Evolutionary conservation across 371 early-diverging fungal species (phyloP), one percentile per base, ranked within the genome.

Genomic region (Mycotypha africana): DNA sequence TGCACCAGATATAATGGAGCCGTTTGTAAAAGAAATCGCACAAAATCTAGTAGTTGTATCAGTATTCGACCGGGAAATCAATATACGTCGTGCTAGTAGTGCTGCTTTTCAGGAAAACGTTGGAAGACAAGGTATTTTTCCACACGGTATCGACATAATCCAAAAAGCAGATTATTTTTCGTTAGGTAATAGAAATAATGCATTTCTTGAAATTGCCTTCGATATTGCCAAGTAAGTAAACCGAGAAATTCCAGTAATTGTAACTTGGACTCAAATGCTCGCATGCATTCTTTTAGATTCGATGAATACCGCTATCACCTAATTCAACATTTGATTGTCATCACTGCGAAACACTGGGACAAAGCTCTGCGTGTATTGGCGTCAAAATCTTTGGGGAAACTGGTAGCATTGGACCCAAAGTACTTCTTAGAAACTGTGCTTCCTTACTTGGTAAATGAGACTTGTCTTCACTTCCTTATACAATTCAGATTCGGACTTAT

Each of bases 21-120:
- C 79, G 0, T 82, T 76, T 64, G 79, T 82, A 10, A 23, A 53
- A 2, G 61, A 73, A 21, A 64, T 95, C 49, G 88, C 92, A 2
- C 78, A 79, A 15, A 74, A 76, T 12, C 64, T 97, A 22, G 84
- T 92, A 2, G 80, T 84, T 0, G 84, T 85, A 5, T 83, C 91
- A 0, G 75, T 92, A 2, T 89, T 91, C 65, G 98, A 98, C 63
- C 81, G 98, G 15, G 98, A 98, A 49, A 79, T 94, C 32, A 89
- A 92, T 47, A 88, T 97, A 8, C 82, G 98, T 16, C 74, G 98
- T n/a, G 98, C 98, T 1, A 88, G 88, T 25, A 85, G 86, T 53
- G 97, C 98, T 16, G 97, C 98, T 1, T 95, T 96, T 60, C 98
- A 98, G 61, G 98, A 98, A 58, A 89, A 91, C 48, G 97, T 93